Conservation (phyloP, 2,329 filamentous ascomycete genomes). For the Corinectria fuckeliana region DNA sequence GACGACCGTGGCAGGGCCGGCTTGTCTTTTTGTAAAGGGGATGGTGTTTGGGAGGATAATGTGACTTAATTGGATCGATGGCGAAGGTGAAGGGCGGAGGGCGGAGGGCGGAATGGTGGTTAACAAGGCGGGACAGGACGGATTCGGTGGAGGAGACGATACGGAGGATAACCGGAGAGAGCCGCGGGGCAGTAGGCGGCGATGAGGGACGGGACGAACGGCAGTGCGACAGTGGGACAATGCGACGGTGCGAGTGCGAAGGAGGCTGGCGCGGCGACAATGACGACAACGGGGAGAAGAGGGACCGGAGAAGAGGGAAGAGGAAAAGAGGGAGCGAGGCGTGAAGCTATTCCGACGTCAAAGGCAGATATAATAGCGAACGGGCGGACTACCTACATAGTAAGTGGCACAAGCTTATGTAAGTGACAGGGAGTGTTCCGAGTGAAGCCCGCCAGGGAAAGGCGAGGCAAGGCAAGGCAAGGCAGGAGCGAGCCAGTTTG, state of each 20-base stretch:
- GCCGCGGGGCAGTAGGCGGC: conserved; percentile 12
- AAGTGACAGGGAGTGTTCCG: neutral
- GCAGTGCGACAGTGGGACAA: conserved; percentile 11
- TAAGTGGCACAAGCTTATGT: no score
- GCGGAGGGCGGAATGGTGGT: neutral
- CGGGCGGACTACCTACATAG: no score
- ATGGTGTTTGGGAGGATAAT: neutral
- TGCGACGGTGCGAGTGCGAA: conserved; percentile 15
- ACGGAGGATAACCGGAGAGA: conserved; percentile 10
- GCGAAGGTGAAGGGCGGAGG: neutral
- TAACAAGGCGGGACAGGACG: conserved; percentile 2
- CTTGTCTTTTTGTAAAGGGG: neutral
- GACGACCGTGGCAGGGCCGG: neutral
- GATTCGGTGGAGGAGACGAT: conserved; percentile 8
- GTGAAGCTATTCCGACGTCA: conserved; percentile 41
- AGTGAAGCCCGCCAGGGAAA: neutral
- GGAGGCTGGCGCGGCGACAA: conserved; percentile 14
- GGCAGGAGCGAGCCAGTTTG: neutral
- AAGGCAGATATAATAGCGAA: conserved; percentile 36
- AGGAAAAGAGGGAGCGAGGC: conserved; percentile 22
- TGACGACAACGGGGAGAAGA: conserved; percentile 20
- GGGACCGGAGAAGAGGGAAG: conserved; percentile 10
- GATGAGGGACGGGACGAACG: neutral
- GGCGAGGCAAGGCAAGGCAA: neutral
- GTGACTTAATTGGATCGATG: conserved; percentile 12